Evolutionary conservation across 106 monocot genomes (phyloP).

Genomic region (Dendrobium officinale): DNA sequence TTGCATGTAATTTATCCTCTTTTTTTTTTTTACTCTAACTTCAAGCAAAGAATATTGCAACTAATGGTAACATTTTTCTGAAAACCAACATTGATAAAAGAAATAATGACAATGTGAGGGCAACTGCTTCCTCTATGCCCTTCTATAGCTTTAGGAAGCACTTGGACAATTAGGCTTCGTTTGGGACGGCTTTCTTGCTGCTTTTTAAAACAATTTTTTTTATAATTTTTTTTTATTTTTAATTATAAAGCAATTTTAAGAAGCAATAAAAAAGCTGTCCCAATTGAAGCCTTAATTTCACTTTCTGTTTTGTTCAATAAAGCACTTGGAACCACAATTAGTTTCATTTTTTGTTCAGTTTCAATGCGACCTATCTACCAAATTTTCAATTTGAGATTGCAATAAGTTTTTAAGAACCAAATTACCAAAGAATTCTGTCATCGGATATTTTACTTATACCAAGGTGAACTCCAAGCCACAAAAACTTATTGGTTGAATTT

Average conservation of each 20-base stretch:
- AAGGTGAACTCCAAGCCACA: too few relatives aligned
- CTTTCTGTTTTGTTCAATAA: not conserved
- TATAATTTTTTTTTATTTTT: too few relatives aligned
- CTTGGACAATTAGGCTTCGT: not conserved
- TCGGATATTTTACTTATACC: too few relatives aligned
- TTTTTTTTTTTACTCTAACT: not conserved
- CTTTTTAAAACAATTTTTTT: too few relatives aligned
- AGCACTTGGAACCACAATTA: not conserved
- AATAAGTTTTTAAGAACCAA: not conserved
- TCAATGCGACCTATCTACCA: not conserved
- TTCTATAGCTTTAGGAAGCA: not conserved
- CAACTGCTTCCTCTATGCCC: too few relatives aligned
- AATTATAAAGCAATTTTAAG: too few relatives aligned
- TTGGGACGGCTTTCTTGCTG: too few relatives aligned
- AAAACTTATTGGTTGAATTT: too few relatives aligned
- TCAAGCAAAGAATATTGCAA: too few relatives aligned
- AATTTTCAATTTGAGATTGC: not conserved
- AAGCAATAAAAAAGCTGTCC: too few relatives aligned
- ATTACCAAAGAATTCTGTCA: not conserved
- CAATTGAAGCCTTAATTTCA: too few relatives aligned
- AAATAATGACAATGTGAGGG: not conserved
- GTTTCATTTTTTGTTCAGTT: not conserved
- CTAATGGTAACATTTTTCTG: not conserved
- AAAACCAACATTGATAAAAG: not conserved
- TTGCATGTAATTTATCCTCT: not conserved